Percentiles rank a stretch among this genome's conserved stretches.
These are phyloP conservation scores for Exophiala viscosa DNA, from an alignment of 2,329 filamentous ascomycete genomes.

Conservation along the genomic window DNA sequence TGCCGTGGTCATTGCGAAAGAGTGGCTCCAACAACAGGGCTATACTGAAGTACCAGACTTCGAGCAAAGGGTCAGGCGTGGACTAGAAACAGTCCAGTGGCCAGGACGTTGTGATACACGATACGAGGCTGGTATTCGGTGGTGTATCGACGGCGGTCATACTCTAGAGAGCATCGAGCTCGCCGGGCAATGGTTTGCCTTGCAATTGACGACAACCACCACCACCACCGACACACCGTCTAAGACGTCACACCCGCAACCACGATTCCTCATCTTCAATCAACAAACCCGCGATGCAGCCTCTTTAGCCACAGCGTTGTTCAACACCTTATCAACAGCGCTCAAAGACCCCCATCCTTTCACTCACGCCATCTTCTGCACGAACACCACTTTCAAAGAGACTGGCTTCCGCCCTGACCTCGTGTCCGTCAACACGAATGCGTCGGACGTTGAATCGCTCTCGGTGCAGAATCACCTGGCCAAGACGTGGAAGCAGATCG, in stretches of 20 bases:
- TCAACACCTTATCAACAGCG: conserved; percentile 51
- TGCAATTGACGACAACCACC: conserved; percentile 39
- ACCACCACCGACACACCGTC: conserved; percentile 31
- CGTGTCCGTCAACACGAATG: conserved; percentile 59
- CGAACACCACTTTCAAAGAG: conserved; percentile 65
- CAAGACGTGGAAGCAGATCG: conserved; percentile 55
- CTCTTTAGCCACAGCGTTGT: conserved; percentile 60
- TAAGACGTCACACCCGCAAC: conserved; percentile 27
- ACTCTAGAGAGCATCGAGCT: conserved; percentile 77
- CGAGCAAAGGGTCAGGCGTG: conserved; percentile 52
- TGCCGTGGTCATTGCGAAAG: conserved; percentile 49
- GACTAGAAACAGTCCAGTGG: conserved; percentile 64
- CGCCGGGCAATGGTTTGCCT: conserved; percentile 72
- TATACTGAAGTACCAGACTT: conserved; percentile 17
- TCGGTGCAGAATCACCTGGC: conserved; percentile 67
- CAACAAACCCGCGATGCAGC: conserved; percentile 79
- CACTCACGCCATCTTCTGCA: conserved; percentile 72
- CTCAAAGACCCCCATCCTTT: conserved; percentile 52
- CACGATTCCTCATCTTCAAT: conserved; percentile 76
- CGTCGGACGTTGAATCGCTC: conserved; percentile 55
- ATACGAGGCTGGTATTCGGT: conserved; percentile 56
- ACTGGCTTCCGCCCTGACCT: conserved; percentile 62
- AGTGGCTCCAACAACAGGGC: conserved; percentile 40
- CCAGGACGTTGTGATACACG: conserved; percentile 75
- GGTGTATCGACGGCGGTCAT: conserved; percentile 86